Evolutionary conservation across 139 green algal species (phyloP), one percentile per base, ranked within the genome.

Genomic region (Astrephomene gubernaculifera): DNA sequence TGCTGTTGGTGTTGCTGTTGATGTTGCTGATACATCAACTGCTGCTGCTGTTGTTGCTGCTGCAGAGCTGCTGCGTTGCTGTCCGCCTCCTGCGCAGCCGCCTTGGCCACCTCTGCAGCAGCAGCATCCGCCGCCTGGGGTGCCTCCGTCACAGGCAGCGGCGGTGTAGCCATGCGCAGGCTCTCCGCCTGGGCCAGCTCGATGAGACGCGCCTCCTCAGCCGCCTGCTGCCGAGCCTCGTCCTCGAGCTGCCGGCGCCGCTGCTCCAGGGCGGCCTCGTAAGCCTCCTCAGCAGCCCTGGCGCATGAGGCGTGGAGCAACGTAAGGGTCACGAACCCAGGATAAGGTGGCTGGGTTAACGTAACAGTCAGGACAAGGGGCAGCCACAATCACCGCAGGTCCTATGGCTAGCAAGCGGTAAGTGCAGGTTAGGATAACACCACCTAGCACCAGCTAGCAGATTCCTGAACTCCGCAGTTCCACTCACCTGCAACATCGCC

Each of bases 241-340:
- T 73, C 76, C 39, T 81, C 85, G 17, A 93, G 67, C 81, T 93
- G 86, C 33, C 61, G 75, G 6, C 89, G 86, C 31, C 90, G 73
- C 75, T 69, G 65, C 89, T 94, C 89, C 44, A 93, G 54, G 0
- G 90, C 89, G 1, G 35, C 45, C 65, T 92, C 86, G 70, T 94
- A 94, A 33, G 78, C 82, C 52, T 87, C 74, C 81, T 92, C 87
- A 0, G 53, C 67, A 12, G 86, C 81, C 29, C 49, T 78, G 64
- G n/a, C n/a, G n/a, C n/a, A n/a, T n/a, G n/a, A n/a, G n/a, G n/a
- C n/a, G n/a, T n/a, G n/a, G n/a, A n/a, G n/a, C n/a, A n/a, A n/a
- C n/a, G n/a, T n/a, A n/a, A n/a, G n/a, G n/a, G n/a, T n/a, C n/a
- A n/a, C n/a, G n/a, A n/a, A n/a, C n/a, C n/a, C n/a, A n/a, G n/a